Conservation (phyloP, 805 yeast genomes). For the Saccharomycopsis olivae region DNA sequence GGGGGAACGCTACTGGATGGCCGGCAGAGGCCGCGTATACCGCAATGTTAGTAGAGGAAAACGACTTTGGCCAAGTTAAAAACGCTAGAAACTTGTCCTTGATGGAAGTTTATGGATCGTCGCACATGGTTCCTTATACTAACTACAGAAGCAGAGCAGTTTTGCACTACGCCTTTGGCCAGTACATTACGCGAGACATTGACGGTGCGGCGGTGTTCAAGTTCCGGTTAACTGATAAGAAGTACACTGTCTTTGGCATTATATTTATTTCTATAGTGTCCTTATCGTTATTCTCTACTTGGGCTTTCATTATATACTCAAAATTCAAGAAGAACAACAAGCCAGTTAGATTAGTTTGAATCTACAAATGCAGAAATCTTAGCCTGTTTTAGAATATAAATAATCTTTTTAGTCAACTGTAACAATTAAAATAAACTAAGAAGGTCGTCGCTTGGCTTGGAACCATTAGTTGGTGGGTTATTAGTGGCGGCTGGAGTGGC, state of each 20-base stretch:
- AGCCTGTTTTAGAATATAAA: too few species aligned
- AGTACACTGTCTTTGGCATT: background rate
- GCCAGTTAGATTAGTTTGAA: background rate
- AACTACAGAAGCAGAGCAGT: constrained; percentile 44
- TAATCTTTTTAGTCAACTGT: too few species aligned
- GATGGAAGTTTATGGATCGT: constrained; percentile 47
- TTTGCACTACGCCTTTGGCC: constrained; percentile 32
- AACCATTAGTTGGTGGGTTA: too few species aligned
- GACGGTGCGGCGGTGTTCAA: background rate
- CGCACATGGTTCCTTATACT: constrained; percentile 79
- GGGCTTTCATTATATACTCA: background rate
- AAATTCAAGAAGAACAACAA: background rate
- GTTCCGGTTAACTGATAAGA: background rate
- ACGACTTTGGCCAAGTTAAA: constrained; percentile 31
- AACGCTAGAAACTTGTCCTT: constrained; percentile 53
- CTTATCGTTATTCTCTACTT: too few species aligned
- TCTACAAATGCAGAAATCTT: too few species aligned
- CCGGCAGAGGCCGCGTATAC: constrained; percentile 29
- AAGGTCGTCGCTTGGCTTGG: too few species aligned
- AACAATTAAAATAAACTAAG: too few species aligned
- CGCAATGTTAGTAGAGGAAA: constrained; percentile 24
- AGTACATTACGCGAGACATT: background rate
- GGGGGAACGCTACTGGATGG: constrained; percentile 40
- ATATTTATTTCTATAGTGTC: background rate
- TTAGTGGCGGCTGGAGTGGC: too few species aligned